These are phyloP conservation scores for Schrenkiella parvula DNA, from an alignment of 345 rosid species.

Conservation along the genomic window DNA sequence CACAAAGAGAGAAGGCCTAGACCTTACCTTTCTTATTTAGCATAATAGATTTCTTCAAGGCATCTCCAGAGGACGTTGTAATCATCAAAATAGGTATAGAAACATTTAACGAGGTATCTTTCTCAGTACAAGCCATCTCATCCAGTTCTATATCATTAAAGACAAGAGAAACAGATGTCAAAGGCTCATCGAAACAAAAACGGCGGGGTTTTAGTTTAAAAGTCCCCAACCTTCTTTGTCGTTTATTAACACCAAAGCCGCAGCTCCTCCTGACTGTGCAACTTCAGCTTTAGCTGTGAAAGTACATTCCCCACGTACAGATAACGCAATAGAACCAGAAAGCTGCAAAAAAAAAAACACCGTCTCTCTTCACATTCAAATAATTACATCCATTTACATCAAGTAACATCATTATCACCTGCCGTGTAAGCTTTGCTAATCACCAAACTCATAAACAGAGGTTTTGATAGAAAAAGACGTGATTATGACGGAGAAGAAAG, in stretches of 20 bases:
- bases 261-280: slow-evolving; percentile 81
- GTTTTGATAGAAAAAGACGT: not conserved
- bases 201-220: not conserved
- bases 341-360: slow-evolving; percentile 42
- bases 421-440: not conserved
- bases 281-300: slow-evolving; percentile 65
- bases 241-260: slow-evolving; percentile 74
- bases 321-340: slow-evolving; percentile 57
- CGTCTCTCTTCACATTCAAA: not conserved
- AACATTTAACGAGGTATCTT: slow-evolving; percentile 44
- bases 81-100: slow-evolving; percentile 72
- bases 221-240: slow-evolving; percentile 62
- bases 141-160: slow-evolving; percentile 60
- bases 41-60: slow-evolving; percentile 48
- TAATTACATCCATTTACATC: not conserved
- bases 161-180: not conserved
- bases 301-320: slow-evolving; percentile 76
- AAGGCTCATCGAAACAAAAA: not conserved
- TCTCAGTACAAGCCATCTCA: slow-evolving; percentile 68
- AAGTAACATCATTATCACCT: not conserved
- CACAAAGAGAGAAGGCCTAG: not conserved
- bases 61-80: slow-evolving; percentile 61
- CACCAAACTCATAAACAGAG: not conserved
- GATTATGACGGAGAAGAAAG: not conserved
- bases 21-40: slow-evolving; percentile 36